A percentile compares a stretch with the other conserved stretches of the same genome.
Evolutionary conservation across 495 filamentous ascomycete genomes (phyloP).

Genomic region (Xylaria grammica): DNA sequence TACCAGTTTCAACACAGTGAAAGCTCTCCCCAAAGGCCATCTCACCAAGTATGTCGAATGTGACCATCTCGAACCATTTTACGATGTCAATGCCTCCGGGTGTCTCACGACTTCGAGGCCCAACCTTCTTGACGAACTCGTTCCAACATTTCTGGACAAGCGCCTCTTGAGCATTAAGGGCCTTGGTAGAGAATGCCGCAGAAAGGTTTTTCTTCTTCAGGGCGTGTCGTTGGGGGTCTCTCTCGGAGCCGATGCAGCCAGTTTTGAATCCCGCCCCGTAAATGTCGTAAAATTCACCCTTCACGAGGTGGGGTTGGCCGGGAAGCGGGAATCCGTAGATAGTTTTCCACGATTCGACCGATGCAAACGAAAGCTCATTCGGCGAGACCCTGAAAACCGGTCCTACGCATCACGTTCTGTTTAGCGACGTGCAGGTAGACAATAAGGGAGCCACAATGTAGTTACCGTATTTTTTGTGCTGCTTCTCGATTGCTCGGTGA

Average conservation of each 20-base stretch:
- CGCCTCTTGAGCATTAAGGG: background rate
- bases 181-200: constrained; percentile 6
- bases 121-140: background rate
- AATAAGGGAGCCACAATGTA: background rate
- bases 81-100: constrained; percentile 20
- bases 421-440: background rate
- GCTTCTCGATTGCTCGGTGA: background rate
- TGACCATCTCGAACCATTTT: constrained; percentile 31
- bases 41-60: constrained; percentile 42
- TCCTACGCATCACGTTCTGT: constrained; percentile 23
- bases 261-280: constrained; percentile 36
- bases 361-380: constrained; percentile 49
- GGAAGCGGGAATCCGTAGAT: constrained; percentile 43
- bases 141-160: background rate
- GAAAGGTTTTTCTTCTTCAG: constrained; percentile 1
- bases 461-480: constrained; percentile 6
- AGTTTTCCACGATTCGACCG: constrained; percentile 44
- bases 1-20: constrained; percentile 23
- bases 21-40: constrained; percentile 44
- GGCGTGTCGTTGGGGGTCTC: constrained; percentile 25
- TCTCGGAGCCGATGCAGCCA: constrained; percentile 33
- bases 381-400: constrained; percentile 51
- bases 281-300: constrained; percentile 35
- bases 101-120: background rate
- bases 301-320: constrained; percentile 34